Conservation (phyloP, 805 yeast genomes). For the Nakazawaea ambrosiae region DNA sequence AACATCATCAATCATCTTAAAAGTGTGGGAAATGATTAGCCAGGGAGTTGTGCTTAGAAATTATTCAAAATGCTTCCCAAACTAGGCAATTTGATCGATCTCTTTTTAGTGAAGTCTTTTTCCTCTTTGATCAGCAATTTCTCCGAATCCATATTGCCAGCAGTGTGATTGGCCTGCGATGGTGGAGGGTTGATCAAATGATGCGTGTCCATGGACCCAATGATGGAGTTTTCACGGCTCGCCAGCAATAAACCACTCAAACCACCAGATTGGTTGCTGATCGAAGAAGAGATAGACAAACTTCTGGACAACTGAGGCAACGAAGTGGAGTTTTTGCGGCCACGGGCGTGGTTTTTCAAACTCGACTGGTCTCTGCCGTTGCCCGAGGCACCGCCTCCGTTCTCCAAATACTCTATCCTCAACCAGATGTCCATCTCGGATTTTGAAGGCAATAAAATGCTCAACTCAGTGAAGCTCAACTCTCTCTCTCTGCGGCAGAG, state of each 20-base stretch:
- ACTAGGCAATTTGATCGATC: constrained; percentile 10
- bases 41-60: constrained; percentile 1
- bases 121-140: no score
- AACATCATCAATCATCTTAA: no score
- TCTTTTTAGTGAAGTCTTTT: no score
- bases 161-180: no score
- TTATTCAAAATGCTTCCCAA: constrained; percentile 11
- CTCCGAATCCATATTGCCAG: no score
- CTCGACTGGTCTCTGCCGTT: no score
- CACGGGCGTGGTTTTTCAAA: no score
- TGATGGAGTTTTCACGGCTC: constrained; percentile 7
- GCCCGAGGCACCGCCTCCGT: background rate
- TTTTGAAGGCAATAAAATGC: constrained; percentile 64
- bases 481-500: constrained; percentile 48
- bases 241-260: background rate
- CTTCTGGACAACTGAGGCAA: constrained; percentile 8
- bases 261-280: constrained; percentile 3
- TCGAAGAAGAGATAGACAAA: constrained; percentile 9
- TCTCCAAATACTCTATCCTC: constrained; percentile 44
- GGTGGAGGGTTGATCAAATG: no score
- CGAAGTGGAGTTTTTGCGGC: constrained; percentile 3
- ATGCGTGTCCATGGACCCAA: no score
- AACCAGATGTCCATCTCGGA: constrained; percentile 69
- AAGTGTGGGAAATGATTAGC: background rate
- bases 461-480: constrained; percentile 63